Evolutionary conservation across 164 flowering plant species (phyloP), one percentile per base, ranked within the genome.

Genomic region (Aristolochia fimbriata): DNA sequence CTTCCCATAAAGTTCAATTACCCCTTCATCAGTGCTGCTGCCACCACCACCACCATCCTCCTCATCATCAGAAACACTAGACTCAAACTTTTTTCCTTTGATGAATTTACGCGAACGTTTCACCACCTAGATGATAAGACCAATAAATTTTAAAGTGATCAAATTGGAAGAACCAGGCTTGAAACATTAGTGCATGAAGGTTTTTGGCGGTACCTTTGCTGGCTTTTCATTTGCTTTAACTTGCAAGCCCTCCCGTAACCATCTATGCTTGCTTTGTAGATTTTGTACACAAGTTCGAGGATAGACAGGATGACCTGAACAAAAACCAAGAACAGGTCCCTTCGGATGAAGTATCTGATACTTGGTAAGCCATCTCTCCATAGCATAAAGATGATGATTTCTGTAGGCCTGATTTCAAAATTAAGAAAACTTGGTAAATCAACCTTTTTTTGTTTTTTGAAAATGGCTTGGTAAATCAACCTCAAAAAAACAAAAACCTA

Each of bases 341-440:
- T 80, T 87, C 22, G 98, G 98, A 70, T 86, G 77, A 66, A 93
- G 79, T 52, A 80, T 79, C 70, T 93, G 87, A 75, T 81, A 74
- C 87, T 78, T 87, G 52, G 82, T 81, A 64, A 90, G 91, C 98
- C 97, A 93, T 75, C 78, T 87, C 74, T 93, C 98, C 68, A 93
- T 76, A 43, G 83, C 94, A 80, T 93, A 90, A 27, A 93, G 76
- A 50, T 59, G 78, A 74, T 90, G 98, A 49, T 51, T 88, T 72
- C 61, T 86, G 60, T 93, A 93, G 15, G 96, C 98, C 98, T 93
- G 87, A 55, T 76, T 45, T 65, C 43, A 37, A 3, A 6, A 37
- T 37, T 3, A 37, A 37, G 43, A 37, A 37, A 37, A 37, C 12
- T 0, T 10, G 12, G 43, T 3, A 31, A n/a, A n/a, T n/a, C n/a